Evolutionary conservation across 441 rosid species (phyloP), one percentile per base, ranked within the genome.

Genomic region (Eruca vesicaria): DNA sequence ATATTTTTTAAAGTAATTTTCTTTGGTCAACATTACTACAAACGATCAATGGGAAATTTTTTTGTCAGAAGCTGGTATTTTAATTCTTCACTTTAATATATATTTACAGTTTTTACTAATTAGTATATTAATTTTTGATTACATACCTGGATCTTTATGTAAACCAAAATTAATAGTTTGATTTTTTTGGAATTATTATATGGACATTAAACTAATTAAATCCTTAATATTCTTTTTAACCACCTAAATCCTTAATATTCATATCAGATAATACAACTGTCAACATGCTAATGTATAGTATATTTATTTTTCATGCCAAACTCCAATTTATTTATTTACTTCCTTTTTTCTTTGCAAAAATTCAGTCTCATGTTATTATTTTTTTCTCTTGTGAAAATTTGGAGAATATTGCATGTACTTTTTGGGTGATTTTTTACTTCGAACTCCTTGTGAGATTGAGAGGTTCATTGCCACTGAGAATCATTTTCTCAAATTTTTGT

Each of bases 81-180:
- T n/a, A n/a, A n/a, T n/a, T n/a, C n/a, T n/a, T n/a, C n/a, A n/a
- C n/a, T n/a, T n/a, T n/a, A n/a, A n/a, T n/a, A n/a, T n/a, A n/a
- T n/a, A n/a, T n/a, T n/a, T n/a, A n/a, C n/a, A n/a, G n/a, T n/a
- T n/a, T n/a, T n/a, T n/a, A n/a, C n/a, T n/a, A n/a, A n/a, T n/a
- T n/a, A n/a, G n/a, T n/a, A n/a, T n/a, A n/a, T n/a, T n/a, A n/a
- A n/a, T n/a, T n/a, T n/a, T n/a, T n/a, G n/a, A n/a, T n/a, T n/a
- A n/a, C n/a, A n/a, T n/a, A n/a, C n/a, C n/a, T n/a, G n/a, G n/a
- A n/a, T n/a, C n/a, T n/a, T n/a, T n/a, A n/a, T n/a, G n/a, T 89
- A 90, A 96, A 96, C 90, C 91, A 87, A 79, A 91, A 82, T 93
- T 85, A 84, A 90, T 89, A 88, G 92, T 90, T 82, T 85, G 85